Base-by-base conservation (phyloP, 176 grass and related monocot species). In the Oropetium thomaeum region DNA sequence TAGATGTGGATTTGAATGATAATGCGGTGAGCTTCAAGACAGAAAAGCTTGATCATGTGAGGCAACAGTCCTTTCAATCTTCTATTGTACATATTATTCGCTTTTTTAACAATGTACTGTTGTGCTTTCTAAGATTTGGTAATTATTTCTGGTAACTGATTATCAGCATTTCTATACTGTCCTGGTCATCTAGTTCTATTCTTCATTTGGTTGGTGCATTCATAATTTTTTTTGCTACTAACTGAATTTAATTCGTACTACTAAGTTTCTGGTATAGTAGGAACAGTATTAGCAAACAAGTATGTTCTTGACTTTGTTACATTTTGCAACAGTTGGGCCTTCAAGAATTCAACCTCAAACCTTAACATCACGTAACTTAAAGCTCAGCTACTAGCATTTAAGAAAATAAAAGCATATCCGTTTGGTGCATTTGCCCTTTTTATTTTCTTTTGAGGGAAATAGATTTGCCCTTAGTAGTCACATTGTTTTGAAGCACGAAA, bases 41-140 rank as follows among this genome's bases (percentile, higher is more conserved):
- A 38, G 63, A 61, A 58, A 89, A 88, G 51, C 75, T 52, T 90
- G 31, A 57, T 88, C 89, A 95, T 92, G 96, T 99, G 82, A 95
- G 91, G 80, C 62, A 72, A 88, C 79, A 87, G 79, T 79, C 78
- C 19, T 45, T 67, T 86, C 51, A 33, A 28, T 70, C 43, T 47
- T 70, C 45, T 67, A n/a, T n/a, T n/a, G n/a, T n/a, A n/a, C 8
- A 25, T 26, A 40, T 39, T 76, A 20, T 42, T 44, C 15, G n/a
- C 32, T 38, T 63, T 43, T 67, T 73, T 72, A 43, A 40, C 15
- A 61, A 49, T 69, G 33, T 65, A 30, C 29, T 54, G 70, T 19
- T 10, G 43, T 45, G 37, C 7, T 20, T 43, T 42, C 11, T 4
- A 48, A 26, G 34, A 26, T 52, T 52, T 63, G 19, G 62, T 31